phyloP scores from a whole-genome alignment of 345 rosid genomes.

The Boechera retrofracta region DNA sequence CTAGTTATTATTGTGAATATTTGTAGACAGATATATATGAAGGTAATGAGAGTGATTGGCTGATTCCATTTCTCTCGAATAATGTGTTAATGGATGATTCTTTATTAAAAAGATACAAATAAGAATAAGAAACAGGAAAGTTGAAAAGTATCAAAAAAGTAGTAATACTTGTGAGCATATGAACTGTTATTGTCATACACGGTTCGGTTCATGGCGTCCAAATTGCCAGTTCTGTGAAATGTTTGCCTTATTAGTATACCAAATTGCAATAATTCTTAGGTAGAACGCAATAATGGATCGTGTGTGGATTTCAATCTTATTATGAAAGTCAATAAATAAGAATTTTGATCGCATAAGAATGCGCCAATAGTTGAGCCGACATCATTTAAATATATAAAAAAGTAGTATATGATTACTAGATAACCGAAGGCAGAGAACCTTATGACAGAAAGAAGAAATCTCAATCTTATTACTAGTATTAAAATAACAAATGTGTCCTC shows the following conservation, averaged over 20 bases:
- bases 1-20: background rate
- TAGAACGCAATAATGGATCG: background rate
- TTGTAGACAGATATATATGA: conserved; percentile 10
- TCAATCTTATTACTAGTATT: background rate
- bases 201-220: conserved; percentile 48
- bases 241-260: conserved; percentile 11
- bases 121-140: background rate
- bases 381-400: conserved; percentile 12
- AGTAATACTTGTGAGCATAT: conserved; percentile 14
- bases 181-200: conserved; percentile 42
- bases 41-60: conserved; percentile 28
- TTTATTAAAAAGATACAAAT: background rate
- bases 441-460: conserved; percentile 17
- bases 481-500: background rate
- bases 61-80: conserved; percentile 43
- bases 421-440: conserved; percentile 15
- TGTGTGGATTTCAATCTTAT: background rate
- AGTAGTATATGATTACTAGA: background rate
- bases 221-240: conserved; percentile 38
- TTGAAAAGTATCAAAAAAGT: background rate
- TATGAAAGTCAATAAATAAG: background rate
- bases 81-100: conserved; percentile 35
- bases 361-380: conserved; percentile 41
- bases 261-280: conserved; percentile 23
- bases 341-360: conserved; percentile 10